phyloP scores from a whole-genome alignment of 2,329 filamentous ascomycete species.

The Pezicula neosporulosa region DNA sequence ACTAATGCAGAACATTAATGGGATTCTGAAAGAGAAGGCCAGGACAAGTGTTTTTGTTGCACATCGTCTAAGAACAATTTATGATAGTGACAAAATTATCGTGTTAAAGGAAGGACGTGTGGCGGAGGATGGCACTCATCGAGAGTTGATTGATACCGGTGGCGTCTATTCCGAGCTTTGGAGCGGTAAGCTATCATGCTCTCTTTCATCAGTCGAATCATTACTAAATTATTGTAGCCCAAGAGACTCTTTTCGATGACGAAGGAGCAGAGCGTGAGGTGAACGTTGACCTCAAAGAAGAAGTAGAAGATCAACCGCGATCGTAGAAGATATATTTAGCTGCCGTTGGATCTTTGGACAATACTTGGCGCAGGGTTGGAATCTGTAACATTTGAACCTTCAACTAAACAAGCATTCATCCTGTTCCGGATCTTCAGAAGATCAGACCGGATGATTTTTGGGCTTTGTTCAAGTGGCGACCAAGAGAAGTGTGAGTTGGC shows the following conservation, averaged over 20 bases:
- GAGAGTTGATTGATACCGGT: slow-evolving; percentile 72
- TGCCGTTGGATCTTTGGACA: background rate
- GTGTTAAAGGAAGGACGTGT: slow-evolving; percentile 81
- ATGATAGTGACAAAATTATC: slow-evolving; percentile 89
- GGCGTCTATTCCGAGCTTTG: slow-evolving; percentile 88
- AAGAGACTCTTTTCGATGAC: slow-evolving; percentile 56
- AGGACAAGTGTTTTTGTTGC: slow-evolving; percentile 94
- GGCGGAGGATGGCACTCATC: slow-evolving; percentile 86
- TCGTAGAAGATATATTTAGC: slow-evolving; percentile 1
- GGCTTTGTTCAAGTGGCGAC: too few relatives aligned
- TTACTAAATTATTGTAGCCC: slow-evolving; percentile 39
- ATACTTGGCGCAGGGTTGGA: background rate
- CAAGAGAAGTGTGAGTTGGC: too few relatives aligned
- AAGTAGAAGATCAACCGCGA: slow-evolving; percentile 7
- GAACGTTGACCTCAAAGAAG: slow-evolving; percentile 13
- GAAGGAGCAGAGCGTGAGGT: slow-evolving; percentile 39
- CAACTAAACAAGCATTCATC: too few relatives aligned
- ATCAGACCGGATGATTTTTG: too few relatives aligned
- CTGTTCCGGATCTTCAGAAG: too few relatives aligned
- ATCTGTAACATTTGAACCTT: background rate
- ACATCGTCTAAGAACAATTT: slow-evolving; percentile 88
- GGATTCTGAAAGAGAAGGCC: slow-evolving; percentile 81
- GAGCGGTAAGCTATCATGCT: slow-evolving; percentile 61
- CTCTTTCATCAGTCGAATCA: background rate
- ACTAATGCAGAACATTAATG: slow-evolving; percentile 87